A percentile compares a stretch with the other conserved stretches of the same genome.
phyloP scores from a whole-genome alignment of 805 yeast genomes.

The Candida maesae region DNA sequence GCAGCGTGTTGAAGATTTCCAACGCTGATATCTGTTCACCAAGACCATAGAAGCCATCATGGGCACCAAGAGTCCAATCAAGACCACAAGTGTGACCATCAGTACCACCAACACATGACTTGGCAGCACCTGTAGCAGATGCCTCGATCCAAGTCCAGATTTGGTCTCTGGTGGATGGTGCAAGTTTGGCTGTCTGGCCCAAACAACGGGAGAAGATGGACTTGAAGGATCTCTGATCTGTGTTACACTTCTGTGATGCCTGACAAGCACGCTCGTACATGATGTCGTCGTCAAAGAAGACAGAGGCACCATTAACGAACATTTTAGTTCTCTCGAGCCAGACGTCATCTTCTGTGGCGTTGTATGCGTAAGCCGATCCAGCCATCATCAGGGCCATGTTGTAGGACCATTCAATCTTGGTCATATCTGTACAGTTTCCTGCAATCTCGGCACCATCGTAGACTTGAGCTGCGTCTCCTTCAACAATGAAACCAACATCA shows the following conservation, averaged over 20 bases:
- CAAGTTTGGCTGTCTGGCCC: constrained; percentile 52
- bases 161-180: constrained; percentile 44
- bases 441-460: constrained; percentile 59
- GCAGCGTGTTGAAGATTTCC: constrained; percentile 53
- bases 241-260: constrained; percentile 51
- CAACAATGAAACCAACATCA: constrained; percentile 43
- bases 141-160: constrained; percentile 41
- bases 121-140: constrained; percentile 66
- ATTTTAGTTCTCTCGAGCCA: constrained; percentile 49
- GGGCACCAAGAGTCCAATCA: constrained; percentile 53
- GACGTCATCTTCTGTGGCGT: constrained; percentile 46
- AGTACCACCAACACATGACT: constrained; percentile 65
- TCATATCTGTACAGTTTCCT: constrained; percentile 44
- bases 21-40: constrained; percentile 79
- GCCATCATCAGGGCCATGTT: constrained; percentile 63
- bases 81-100: constrained; percentile 78
- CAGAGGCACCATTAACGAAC: constrained; percentile 42
- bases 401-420: constrained; percentile 59
- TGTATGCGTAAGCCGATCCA: constrained; percentile 68
- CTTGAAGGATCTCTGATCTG: constrained; percentile 73
- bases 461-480: constrained; percentile 32
- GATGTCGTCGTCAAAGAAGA: constrained; percentile 47
- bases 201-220: constrained; percentile 62
- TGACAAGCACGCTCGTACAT: constrained; percentile 67
- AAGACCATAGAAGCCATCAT: constrained; percentile 67